phyloP scores from a whole-genome alignment of 768 basidiomycete species.

The Termitomyces bulborhizus region DNA sequence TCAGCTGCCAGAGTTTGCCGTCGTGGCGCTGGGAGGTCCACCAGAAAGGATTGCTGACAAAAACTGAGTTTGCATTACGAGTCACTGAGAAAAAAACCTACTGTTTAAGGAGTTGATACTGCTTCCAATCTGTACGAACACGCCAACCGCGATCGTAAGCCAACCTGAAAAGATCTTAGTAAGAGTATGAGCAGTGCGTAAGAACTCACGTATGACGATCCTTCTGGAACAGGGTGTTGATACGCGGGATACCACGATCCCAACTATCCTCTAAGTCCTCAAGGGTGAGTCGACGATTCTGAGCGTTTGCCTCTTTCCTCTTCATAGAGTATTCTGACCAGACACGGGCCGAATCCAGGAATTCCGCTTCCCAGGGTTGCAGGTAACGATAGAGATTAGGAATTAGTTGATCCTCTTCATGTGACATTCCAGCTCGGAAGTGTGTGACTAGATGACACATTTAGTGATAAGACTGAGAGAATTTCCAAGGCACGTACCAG shows the following conservation, averaged over 20 bases:
- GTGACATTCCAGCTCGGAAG: conserved; percentile 98
- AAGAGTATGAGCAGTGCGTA: conserved; percentile 2
- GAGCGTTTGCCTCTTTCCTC: conserved; percentile 98
- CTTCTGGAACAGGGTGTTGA: conserved; percentile 99
- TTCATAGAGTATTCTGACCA: conserved; percentile 99
- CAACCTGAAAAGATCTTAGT: conserved; percentile 36
- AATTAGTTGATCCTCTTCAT: conserved; percentile 91
- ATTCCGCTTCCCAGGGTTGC: conserved; percentile 97
- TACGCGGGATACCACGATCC: conserved; percentile 97
- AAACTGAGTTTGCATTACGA: neutral
- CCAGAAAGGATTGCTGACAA: conserved; percentile 88
- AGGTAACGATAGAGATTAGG: conserved; percentile 97
- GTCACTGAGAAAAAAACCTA: conserved; percentile 27
- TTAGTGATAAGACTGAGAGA: neutral
- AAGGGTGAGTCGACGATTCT: conserved; percentile 92
- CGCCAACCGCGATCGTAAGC: conserved; percentile 99
- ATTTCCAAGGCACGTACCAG: conserved; percentile 40
- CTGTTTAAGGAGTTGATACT: conserved; percentile 92
- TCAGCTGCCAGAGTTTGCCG: conserved; percentile 94
- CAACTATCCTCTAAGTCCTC: conserved; percentile 98
- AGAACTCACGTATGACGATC: conserved; percentile 79
- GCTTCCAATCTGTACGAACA: conserved; percentile 96
- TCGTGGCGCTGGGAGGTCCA: conserved; percentile 98
- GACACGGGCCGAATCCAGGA: conserved; percentile 95
- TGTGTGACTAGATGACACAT: conserved; percentile 63